These are phyloP conservation scores for Colletotrichum limetticola DNA, from an alignment of 2,329 filamentous ascomycete species.

Conservation along the genomic window DNA sequence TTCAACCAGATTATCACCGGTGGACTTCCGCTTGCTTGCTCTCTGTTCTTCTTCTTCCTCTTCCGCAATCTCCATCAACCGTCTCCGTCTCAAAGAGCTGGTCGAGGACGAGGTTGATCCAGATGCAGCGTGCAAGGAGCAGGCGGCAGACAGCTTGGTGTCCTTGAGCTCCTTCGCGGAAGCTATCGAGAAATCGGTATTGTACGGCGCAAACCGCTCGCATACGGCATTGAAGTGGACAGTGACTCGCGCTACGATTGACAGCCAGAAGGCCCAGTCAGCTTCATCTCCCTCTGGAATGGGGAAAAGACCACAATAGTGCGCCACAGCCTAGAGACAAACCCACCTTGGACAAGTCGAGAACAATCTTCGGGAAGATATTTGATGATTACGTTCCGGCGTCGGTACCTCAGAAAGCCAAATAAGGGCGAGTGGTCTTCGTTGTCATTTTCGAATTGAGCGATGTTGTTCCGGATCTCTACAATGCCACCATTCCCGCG, in stretches of 20 bases:
- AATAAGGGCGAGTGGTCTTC: conserved; percentile 86
- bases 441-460: conserved; percentile 68
- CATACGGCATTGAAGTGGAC: conserved; percentile 76
- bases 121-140: conserved; percentile 88
- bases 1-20: conserved; percentile 53
- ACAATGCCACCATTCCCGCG: conserved; percentile 84
- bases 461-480: conserved; percentile 83
- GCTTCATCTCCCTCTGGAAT: conserved; percentile 27
- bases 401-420: conserved; percentile 88
- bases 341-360: conserved; percentile 87
- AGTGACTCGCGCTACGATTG: conserved; percentile 77
- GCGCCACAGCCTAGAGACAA: conserved; percentile 13
- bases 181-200: conserved; percentile 83
- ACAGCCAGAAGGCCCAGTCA: conserved; percentile 25
- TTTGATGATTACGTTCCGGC: conserved; percentile 91
- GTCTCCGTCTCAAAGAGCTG: conserved; percentile 79
- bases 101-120: conserved; percentile 87
- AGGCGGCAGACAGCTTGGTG: conserved; percentile 86
- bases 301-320: conserved; percentile 12
- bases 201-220: conserved; percentile 84
- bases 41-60: conserved; percentile 82
- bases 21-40: conserved; percentile 68
- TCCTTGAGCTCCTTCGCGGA: conserved; percentile 85
- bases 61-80: conserved; percentile 93
- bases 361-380: conserved; percentile 93